phyloP scores from a whole-genome alignment of 805 yeast genomes.

The Hagleromyces aurorensis region DNA sequence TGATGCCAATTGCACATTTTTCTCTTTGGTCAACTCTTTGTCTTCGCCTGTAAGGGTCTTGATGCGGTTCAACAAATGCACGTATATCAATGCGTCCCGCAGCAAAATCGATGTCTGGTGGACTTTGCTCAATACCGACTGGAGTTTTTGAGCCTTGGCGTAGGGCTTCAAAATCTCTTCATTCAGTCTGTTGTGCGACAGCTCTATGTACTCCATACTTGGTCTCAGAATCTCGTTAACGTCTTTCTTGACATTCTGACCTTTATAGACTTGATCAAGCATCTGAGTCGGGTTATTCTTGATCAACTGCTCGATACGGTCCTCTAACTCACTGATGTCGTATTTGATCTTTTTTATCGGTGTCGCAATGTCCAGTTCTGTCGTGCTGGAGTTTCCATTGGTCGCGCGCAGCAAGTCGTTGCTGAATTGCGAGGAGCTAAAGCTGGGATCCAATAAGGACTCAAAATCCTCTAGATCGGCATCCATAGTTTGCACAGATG shows the following conservation, averaged over 20 bases:
- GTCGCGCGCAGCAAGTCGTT: conserved; percentile 21
- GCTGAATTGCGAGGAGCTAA: conserved; percentile 17
- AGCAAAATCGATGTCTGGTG: conserved; percentile 29
- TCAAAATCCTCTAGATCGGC: conserved; percentile 22
- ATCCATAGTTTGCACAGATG: conserved; percentile 6
- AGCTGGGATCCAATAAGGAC: conserved; percentile 15
- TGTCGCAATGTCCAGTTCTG: conserved; percentile 23
- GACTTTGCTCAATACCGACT: conserved; percentile 25
- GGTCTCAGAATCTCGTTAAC: conserved; percentile 15
- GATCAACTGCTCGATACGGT: conserved; percentile 15
- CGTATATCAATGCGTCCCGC: conserved; percentile 24
- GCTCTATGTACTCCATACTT: conserved; percentile 22
- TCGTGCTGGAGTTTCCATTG: conserved; percentile 12
- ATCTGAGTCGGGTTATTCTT: conserved; percentile 19
- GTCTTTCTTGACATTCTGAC: conserved; percentile 9
- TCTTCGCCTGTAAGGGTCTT: conserved; percentile 5
- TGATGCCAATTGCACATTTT: conserved; percentile 17
- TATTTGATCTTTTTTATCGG: conserved; percentile 26
- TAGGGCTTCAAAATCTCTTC: conserved; percentile 25
- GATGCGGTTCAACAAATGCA: conserved; percentile 22
- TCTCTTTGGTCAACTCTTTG: conserved; percentile 7
- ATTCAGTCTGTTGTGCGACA: conserved; percentile 27
- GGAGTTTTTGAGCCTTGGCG: conserved; percentile 24
- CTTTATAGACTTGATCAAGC: conserved; percentile 19
- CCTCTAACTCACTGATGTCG: conserved; percentile 24